Evolutionary conservation across 2,329 filamentous ascomycete genomes (phyloP), one percentile per base, ranked within the genome.

Genomic region (Pseudogymnoascus sp.): DNA sequence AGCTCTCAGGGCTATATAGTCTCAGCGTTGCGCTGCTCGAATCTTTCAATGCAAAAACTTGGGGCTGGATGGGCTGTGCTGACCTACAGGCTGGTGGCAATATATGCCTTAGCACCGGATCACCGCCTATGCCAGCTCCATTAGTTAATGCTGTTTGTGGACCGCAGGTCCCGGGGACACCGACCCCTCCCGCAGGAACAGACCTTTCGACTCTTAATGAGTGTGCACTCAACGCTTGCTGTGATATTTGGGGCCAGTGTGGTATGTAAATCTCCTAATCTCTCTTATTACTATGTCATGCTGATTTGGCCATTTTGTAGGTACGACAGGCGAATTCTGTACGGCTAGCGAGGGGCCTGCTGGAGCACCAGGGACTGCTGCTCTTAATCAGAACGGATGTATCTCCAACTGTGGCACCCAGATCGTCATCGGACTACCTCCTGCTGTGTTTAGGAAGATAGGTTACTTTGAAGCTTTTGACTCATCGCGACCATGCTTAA

Each of bases 91-190:
- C 68, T 14, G 72, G 72, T 1, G 37, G 63, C 1, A 70, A 69
- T 10, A 76, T 80, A 4, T 81, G 79, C 64, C 67, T 80, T 0
- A 78, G 77, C 64, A 66, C 69, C 0, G 79, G 79, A 3, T 66
- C 63, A 1, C 73, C 78, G 5, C 78, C 78, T 0, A 75, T 80
- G 70, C 80, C 79, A 1, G 71, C 75, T 0, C 64, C 72, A 1
- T 67, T 79, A 1, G 23, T 69, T 1, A 75, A 77, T 60, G 77
- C 77, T 13, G 66, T 75, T 0, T 82, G 81, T 68, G 81, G 82
- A 0, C 81, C 81, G 0, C 73, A 77, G 57, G 73, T 77, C 0
- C 74, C 75, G 3, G 77, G 78, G 0, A 80, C 79, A 0, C 61
- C 67, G 7, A 60, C 68, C 10, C 76, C 78, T 0, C 13, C 68